These are phyloP conservation scores for Phytopythium ostracodes DNA, from an alignment of 352 stramenopile species.

Conservation along the genomic window DNA sequence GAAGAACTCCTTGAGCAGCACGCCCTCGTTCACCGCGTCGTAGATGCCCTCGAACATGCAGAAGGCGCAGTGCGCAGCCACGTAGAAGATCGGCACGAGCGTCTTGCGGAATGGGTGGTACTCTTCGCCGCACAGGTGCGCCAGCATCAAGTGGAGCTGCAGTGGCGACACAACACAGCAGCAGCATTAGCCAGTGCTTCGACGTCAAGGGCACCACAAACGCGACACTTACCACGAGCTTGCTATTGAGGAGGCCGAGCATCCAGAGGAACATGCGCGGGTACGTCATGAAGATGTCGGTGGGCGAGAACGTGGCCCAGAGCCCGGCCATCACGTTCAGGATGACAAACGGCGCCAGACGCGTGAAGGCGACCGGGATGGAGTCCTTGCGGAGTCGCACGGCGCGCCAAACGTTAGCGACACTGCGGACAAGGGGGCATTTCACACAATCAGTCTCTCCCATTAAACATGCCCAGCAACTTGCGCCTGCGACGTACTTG, in stretches of 20 bases:
- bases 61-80: constrained; percentile 78
- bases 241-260: constrained; percentile 84
- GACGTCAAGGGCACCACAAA: not conserved
- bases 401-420: constrained; percentile 66
- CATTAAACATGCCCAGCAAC: not conserved
- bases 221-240: constrained; percentile 64
- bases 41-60: constrained; percentile 82
- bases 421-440: constrained; percentile 23
- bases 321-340: constrained; percentile 64
- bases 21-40: constrained; percentile 73
- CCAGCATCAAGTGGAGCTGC: constrained; percentile 85
- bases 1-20: constrained; percentile 87
- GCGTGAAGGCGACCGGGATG: constrained; percentile 75
- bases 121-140: constrained; percentile 82
- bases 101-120: constrained; percentile 89
- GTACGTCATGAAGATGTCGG: constrained; percentile 68
- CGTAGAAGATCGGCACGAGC: constrained; percentile 88
- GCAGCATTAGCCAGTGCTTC: not conserved
- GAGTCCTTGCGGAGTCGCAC: constrained; percentile 68
- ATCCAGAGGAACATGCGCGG: constrained; percentile 86
- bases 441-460: constrained; percentile 1
- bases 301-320: constrained; percentile 71
- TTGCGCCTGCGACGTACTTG: constrained; percentile 58
- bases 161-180: constrained; percentile 1
- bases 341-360: constrained; percentile 67